Evolutionary conservation across 352 stramenopile genomes (phyloP).

Genomic region (Aphanomyces euteiches): DNA sequence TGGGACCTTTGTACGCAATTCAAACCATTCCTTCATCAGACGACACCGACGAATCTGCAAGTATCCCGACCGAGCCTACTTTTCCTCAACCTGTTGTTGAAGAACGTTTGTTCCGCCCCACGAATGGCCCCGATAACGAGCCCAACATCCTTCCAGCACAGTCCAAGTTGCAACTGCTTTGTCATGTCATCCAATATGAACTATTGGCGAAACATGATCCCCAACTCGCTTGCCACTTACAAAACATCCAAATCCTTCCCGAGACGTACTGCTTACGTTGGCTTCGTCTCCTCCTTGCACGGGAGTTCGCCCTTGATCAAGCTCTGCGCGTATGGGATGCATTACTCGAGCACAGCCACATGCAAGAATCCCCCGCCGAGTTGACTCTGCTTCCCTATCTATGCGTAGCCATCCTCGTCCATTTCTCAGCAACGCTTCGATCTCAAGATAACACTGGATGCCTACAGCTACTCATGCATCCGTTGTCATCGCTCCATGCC

Average conservation of each 20-base stretch:
- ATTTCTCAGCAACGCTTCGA: constrained; percentile 53
- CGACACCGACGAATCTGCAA: not conserved
- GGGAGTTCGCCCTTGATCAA: constrained; percentile 64
- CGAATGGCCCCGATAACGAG: constrained; percentile 7
- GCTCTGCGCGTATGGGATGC: constrained; percentile 64
- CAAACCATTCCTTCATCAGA: not conserved
- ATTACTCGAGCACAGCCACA: constrained; percentile 43
- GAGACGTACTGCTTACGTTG: constrained; percentile 80
- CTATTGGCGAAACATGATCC: constrained; percentile 71
- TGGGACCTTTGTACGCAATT: constrained; percentile 28
- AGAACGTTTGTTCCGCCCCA: constrained; percentile 4
- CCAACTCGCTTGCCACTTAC: constrained; percentile 74
- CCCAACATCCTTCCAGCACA: not conserved
- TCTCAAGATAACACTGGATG: constrained; percentile 62
- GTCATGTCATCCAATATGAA: constrained; percentile 70
- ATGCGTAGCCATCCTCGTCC: constrained; percentile 59
- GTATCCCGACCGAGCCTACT: not conserved
- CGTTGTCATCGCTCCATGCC: constrained; percentile 32
- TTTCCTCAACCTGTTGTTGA: not conserved
- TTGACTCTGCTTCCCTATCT: constrained; percentile 71
- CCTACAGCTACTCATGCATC: constrained; percentile 69
- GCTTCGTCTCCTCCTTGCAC: constrained; percentile 73
- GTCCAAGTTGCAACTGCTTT: constrained; percentile 50
- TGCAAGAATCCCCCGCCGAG: constrained; percentile 25
- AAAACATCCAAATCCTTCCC: constrained; percentile 74